Percentiles rank a stretch among this genome's conserved stretches.
phyloP scores from a whole-genome alignment of 129 eudicot genomes.

The Helianthus tuberosus region DNA sequence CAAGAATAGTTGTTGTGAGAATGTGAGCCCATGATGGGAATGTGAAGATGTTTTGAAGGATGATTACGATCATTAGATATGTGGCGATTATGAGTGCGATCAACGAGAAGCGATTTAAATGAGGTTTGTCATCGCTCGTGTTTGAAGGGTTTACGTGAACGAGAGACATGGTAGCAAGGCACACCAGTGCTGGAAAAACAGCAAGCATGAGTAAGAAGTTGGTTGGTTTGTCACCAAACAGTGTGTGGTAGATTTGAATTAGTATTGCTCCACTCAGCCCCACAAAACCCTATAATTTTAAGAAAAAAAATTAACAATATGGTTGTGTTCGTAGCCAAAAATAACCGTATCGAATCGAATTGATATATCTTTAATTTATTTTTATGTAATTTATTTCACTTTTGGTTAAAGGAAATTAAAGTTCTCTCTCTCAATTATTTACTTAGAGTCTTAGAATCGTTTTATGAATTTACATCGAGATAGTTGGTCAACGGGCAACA shows the following conservation, averaged over 20 bases:
- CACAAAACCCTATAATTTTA: constrained; percentile 70
- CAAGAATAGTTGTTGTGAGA: constrained; percentile 40
- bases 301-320: neutral
- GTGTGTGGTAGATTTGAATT: constrained; percentile 65
- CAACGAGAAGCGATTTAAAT: constrained; percentile 55
- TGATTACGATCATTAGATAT: constrained; percentile 62
- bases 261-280: constrained; percentile 92
- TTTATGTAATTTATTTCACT: too few relatives aligned
- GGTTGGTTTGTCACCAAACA: constrained; percentile 56
- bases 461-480: too few relatives aligned
- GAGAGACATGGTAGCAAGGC: constrained; percentile 63
- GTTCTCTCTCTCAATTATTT: too few relatives aligned
- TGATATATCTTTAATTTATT: too few relatives aligned
- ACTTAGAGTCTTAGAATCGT: too few relatives aligned
- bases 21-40: constrained; percentile 56
- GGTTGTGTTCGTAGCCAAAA: too few relatives aligned
- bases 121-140: constrained; percentile 46
- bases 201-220: constrained; percentile 72
- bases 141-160: constrained; percentile 44
- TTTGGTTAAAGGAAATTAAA: too few relatives aligned
- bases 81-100: constrained; percentile 55
- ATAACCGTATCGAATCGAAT: too few relatives aligned
- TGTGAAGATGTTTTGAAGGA: constrained; percentile 53
- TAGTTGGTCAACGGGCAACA: too few relatives aligned
- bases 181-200: constrained; percentile 53